These are phyloP conservation scores for Camellia granthamiana DNA, from an alignment of 148 eudicot species.

Conservation along the genomic window DNA sequence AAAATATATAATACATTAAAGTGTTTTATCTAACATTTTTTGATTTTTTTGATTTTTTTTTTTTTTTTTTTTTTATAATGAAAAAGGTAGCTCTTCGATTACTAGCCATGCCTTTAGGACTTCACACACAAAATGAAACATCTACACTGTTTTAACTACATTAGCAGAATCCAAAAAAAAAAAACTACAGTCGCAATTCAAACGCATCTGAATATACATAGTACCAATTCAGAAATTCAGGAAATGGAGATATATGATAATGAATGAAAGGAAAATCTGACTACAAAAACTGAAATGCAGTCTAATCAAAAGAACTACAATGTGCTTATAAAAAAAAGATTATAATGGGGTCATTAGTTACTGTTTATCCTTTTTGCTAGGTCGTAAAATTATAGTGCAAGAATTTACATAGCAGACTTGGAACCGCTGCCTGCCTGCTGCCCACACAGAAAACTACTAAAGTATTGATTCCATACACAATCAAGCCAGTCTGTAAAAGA, in stretches of 20 bases:
- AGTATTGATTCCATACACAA: too few relatives aligned
- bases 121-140: background rate
- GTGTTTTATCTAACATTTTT: background rate
- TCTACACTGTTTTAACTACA: background rate
- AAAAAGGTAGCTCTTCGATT: background rate
- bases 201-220: background rate
- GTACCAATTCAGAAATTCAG: background rate
- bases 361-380: background rate
- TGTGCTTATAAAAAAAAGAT: background rate
- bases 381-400: background rate
- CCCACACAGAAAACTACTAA: too few relatives aligned
- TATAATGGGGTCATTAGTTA: background rate
- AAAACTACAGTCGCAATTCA: background rate
- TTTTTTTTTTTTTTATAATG: background rate
- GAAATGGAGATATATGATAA: background rate
- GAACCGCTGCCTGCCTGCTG: too few relatives aligned
- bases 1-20: background rate
- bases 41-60: too few relatives aligned
- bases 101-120: background rate
- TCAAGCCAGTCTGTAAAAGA: too few relatives aligned
- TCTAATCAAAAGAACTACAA: background rate
- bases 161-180: background rate
- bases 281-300: background rate
- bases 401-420: background rate
- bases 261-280: background rate